Evolutionary conservation across 345 rosid genomes (phyloP), one percentile per base, ranked within the genome.

Genomic region (Clarkia xantiana): DNA sequence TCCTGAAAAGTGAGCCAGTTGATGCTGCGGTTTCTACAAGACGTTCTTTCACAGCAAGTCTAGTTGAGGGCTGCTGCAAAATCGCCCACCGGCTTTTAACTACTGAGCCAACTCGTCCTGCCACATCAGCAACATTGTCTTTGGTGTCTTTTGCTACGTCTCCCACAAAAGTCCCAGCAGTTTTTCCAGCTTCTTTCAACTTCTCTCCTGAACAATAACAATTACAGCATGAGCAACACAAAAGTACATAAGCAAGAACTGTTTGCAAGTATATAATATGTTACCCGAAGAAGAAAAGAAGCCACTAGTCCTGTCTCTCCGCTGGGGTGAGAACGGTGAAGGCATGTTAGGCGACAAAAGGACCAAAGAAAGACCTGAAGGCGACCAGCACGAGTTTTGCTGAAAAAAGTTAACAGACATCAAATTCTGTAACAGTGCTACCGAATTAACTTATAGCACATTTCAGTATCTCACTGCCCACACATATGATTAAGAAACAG

Each of bases 131-230:
- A 3, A 75, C 97, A 60, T 90, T 86, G 22, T 81, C 95, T 75
- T 86, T 90, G 2, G 97, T 86, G 68, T 89, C 97, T 60, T 82
- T 89, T 10, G 95, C 95, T 6, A 79, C 95, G 67, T 75, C 95
- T 12, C 80, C 95, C 1, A 89, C 78, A 61, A 79, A 75, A 47
- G 80, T 68, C 54, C 94, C 93, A 9, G 97, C 95, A 6, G 86
- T 66, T 64, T 79, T 82, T 38, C 97, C 59, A 6, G 91, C 97
- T 74, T 83, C 84, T 70, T 72, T 86, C 40, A 90, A 69, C 76
- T 79, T 90, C 55, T 67, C 72, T 53, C 94, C 97, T 90, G 68
- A 60, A 62, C 38, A 52, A 60, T 56, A 47, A 12, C 19, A 47
- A 12, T 57, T 53, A 53, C 55, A 55, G 44, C 42, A 44, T 11